Percentiles rank a stretch among this genome's conserved stretches.
Conservation (phyloP, 225 moss, liverwort and hornwort genomes). For the Marchantia paleacea region DNA sequence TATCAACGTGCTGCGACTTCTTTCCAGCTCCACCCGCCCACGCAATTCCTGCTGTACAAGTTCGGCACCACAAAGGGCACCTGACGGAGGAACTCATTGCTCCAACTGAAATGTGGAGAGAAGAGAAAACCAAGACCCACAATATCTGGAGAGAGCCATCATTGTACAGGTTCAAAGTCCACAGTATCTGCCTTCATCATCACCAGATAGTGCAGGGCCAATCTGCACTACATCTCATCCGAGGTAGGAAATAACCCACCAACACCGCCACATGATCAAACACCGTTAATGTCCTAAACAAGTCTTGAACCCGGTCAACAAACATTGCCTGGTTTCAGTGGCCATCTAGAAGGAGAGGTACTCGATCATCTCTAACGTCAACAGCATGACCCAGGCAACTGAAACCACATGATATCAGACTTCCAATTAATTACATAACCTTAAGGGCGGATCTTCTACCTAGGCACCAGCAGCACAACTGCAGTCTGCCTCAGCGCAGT, state of each 20-base stretch:
- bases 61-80: constrained; percentile 18
- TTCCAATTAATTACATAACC: constrained; percentile 16
- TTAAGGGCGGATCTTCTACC: constrained; percentile 5
- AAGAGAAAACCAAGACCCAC: constrained; percentile 1
- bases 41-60: constrained; percentile 18
- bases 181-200: constrained; percentile 4
- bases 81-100: neutral
- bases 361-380: neutral
- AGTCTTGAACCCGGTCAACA: neutral
- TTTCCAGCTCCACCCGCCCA: neutral
- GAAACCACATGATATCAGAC: constrained; percentile 6
- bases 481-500: constrained; percentile 4
- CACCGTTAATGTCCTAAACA: constrained; percentile 13
- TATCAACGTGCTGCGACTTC: neutral
- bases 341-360: neutral
- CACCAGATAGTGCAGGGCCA: constrained; percentile 1
- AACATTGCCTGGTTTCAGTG: neutral
- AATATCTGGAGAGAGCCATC: neutral
- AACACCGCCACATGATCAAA: constrained; percentile 11
- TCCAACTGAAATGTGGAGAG: neutral
- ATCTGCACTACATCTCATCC: constrained; percentile 2
- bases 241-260: neutral
- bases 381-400: constrained; percentile 3
- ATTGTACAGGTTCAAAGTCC: neutral
- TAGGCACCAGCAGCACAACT: constrained; percentile 14